Evolutionary conservation across 345 rosid species (phyloP).

Genomic region (Carallia pectinifolia): DNA sequence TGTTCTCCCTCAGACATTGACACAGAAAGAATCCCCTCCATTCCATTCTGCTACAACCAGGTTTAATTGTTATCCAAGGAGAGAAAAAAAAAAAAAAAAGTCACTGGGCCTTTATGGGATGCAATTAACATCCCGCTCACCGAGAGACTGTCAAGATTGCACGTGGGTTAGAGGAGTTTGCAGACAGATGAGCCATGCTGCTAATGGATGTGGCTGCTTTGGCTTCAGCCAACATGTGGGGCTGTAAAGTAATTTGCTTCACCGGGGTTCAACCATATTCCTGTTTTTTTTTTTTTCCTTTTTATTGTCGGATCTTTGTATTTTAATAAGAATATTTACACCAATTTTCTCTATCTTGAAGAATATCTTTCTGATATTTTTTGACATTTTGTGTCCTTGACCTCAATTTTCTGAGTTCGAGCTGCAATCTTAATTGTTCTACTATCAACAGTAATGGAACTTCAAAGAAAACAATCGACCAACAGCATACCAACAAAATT

Average conservation of each 20-base stretch:
- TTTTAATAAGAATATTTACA: too few species aligned
- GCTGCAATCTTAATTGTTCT: too few species aligned
- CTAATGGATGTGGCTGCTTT: constrained; percentile 4
- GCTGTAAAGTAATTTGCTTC: not conserved
- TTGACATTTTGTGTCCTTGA: too few species aligned
- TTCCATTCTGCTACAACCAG: constrained; percentile 7
- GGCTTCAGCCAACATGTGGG: constrained; percentile 20
- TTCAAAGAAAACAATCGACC: too few species aligned
- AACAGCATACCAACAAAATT: too few species aligned
- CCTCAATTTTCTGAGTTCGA: too few species aligned
- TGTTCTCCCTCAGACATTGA: not conserved
- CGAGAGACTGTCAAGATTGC: constrained; percentile 3
- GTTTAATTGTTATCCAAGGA: not conserved
- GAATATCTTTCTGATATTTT: too few species aligned
- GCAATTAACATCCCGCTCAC: not conserved
- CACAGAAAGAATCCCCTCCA: not conserved
- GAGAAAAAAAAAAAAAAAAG: not conserved
- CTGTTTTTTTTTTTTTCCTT: not conserved
- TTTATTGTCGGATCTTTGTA: too few species aligned
- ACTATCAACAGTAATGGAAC: too few species aligned
- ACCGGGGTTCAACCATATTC: not conserved
- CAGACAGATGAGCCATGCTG: constrained; percentile 16
- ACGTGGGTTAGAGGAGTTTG: constrained; percentile 14
- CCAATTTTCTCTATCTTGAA: too few species aligned
- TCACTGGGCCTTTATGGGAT: not conserved